These are phyloP conservation scores for Achlya hypogyna DNA, from an alignment of 352 stramenopile genomes.

Conservation along the genomic window DNA sequence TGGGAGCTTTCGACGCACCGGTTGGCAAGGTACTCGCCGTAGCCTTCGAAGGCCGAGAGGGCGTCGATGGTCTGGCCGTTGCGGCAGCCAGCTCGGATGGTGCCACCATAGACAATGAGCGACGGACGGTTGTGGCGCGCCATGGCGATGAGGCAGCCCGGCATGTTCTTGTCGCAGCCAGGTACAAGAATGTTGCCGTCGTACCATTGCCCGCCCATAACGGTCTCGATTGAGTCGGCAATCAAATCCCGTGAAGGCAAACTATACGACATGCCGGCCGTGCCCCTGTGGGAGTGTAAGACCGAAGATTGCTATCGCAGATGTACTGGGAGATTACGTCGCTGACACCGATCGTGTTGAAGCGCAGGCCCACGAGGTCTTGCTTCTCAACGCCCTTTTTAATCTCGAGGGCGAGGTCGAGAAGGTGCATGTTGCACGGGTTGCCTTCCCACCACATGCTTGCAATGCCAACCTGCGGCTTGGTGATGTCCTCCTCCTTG, in stretches of 20 bases:
- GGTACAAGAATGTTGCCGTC: conserved; percentile 96
- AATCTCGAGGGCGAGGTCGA: conserved; percentile 91
- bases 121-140: conserved; percentile 93
- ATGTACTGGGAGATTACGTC: conserved; percentile 92
- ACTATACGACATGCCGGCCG: conserved; percentile 94
- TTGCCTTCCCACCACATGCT: conserved; percentile 99
- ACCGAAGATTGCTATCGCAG: background rate
- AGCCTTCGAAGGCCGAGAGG: conserved; percentile 95
- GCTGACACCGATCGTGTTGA: conserved; percentile 98
- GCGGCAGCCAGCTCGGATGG: conserved; percentile 92
- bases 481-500: conserved; percentile 90
- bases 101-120: conserved; percentile 98
- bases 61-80: conserved; percentile 91
- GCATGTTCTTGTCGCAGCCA: conserved; percentile 99
- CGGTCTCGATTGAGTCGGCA: conserved; percentile 98
- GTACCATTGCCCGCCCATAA: conserved; percentile 98
- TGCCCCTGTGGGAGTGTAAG: conserved; percentile 89
- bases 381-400: conserved; percentile 90
- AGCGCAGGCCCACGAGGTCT: conserved; percentile 90
- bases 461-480: conserved; percentile 92
- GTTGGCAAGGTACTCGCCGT: conserved; percentile 94
- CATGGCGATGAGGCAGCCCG: conserved; percentile 98
- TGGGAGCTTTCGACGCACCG: conserved; percentile 20
- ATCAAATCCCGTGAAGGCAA: conserved; percentile 96
- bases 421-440: conserved; percentile 99